phyloP scores from a whole-genome alignment of 179 eudicot genomes.

The Vitellaria paradoxa region DNA sequence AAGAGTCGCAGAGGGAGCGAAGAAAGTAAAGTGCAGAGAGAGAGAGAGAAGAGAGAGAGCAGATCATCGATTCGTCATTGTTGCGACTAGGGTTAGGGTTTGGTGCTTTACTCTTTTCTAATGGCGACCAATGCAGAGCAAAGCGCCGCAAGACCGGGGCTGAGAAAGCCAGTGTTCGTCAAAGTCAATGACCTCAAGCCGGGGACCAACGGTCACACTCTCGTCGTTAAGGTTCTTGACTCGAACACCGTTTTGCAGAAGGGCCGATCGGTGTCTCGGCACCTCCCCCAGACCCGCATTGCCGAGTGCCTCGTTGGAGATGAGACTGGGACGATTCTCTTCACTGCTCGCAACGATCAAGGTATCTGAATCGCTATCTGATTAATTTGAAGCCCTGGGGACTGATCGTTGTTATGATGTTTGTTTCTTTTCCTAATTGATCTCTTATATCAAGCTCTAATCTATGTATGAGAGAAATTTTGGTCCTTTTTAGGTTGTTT shows the following conservation, averaged over 20 bases:
- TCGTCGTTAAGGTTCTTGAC: slow-evolving; percentile 51
- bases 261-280: slow-evolving; percentile 40
- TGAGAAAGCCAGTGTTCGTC: slow-evolving; percentile 59
- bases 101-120: background rate
- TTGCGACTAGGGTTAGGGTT: slow-evolving; percentile 1
- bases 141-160: slow-evolving; percentile 14
- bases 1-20: background rate
- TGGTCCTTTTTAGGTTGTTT: background rate
- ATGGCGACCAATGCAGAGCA: slow-evolving; percentile 22
- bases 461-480: background rate
- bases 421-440: background rate
- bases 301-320: slow-evolving; percentile 73
- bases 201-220: slow-evolving; percentile 48
- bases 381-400: background rate
- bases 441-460: background rate
- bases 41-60: background rate
- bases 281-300: slow-evolving; percentile 47
- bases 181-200: slow-evolving; percentile 53
- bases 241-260: slow-evolving; percentile 45
- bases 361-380: slow-evolving; percentile 26
- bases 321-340: slow-evolving; percentile 60
- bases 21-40: background rate
- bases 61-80: background rate
- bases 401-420: background rate
- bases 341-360: slow-evolving; percentile 81